Evolutionary conservation across 2,329 filamentous ascomycete genomes (phyloP).

Genomic region (Diaporthe sp.): DNA sequence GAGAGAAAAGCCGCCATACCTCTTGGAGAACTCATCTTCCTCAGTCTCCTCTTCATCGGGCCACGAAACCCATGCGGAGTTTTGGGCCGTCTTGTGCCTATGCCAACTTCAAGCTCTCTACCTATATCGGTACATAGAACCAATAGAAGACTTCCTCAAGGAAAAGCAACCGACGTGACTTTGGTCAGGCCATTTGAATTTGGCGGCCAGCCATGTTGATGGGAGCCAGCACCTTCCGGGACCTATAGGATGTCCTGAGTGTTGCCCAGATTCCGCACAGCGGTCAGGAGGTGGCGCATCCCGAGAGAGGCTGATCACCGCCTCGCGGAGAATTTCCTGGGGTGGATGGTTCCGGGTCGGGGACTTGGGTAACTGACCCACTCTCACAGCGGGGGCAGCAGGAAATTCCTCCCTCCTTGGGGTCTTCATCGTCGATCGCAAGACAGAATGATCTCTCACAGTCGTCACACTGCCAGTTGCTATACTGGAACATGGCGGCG

Average conservation of each 20-base stretch:
- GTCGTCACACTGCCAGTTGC: not conserved
- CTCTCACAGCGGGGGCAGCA: not conserved
- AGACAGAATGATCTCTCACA: not conserved
- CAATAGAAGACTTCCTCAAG: not conserved
- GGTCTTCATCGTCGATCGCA: not conserved
- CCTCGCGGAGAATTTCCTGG: not conserved
- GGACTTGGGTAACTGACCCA: not conserved
- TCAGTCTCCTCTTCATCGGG: not conserved
- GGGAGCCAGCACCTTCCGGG: no score
- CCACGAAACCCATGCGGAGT: not conserved
- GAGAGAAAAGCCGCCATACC: not conserved
- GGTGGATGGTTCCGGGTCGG: not conserved
- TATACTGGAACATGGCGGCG: not conserved
- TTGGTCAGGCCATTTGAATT: not conserved
- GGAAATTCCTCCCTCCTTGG: not conserved
- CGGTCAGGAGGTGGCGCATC: not conserved
- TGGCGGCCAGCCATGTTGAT: not conserved
- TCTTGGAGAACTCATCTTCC: not conserved
- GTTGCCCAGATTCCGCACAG: not conserved
- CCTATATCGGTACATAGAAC: no score
- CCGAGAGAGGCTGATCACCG: no score
- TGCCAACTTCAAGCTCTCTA: not conserved
- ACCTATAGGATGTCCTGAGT: not conserved
- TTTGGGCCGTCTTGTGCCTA: not conserved
- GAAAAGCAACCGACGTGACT: not conserved